Percentiles rank a stretch among this genome's conserved stretches.
These are phyloP conservation scores for Coccomyxa sp. DNA, from an alignment of 139 green algal genomes.

Conservation along the genomic window DNA sequence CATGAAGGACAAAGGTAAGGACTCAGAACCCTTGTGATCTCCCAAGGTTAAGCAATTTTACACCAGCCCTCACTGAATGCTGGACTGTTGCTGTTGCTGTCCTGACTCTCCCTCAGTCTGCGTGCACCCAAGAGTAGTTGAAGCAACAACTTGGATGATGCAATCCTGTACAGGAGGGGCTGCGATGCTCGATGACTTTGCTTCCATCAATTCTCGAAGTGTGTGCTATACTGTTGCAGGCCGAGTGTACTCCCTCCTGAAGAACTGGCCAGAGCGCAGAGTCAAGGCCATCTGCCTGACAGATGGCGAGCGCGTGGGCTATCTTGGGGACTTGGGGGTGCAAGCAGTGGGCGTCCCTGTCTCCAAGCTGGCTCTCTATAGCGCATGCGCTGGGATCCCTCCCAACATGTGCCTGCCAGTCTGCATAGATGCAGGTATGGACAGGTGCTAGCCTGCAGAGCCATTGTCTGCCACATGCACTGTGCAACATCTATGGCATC, in stretches of 20 bases:
- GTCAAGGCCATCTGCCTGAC: constrained; percentile 79
- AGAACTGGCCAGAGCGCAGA: constrained; percentile 88
- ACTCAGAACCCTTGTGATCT: too few relatives aligned
- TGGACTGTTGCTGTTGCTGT: too few relatives aligned
- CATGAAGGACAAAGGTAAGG: constrained; percentile 63
- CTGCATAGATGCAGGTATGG: constrained; percentile 52
- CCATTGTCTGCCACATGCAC: background rate
- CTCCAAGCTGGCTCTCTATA: constrained; percentile 68
- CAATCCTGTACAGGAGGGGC: too few relatives aligned
- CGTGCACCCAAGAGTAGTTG: too few relatives aligned
- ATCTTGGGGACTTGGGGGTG: constrained; percentile 73
- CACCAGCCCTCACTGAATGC: too few relatives aligned
- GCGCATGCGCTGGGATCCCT: constrained; percentile 69
- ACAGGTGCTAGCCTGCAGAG: background rate
- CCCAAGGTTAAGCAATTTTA: too few relatives aligned
- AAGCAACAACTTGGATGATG: too few relatives aligned
- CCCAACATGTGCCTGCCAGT: constrained; percentile 75
- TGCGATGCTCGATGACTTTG: too few relatives aligned
- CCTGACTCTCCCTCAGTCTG: too few relatives aligned
- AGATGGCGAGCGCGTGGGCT: constrained; percentile 73
- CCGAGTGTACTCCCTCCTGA: constrained; percentile 64
- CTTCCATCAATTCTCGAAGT: background rate
- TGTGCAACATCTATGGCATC: too few relatives aligned
- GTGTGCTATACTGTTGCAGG: constrained; percentile 5
- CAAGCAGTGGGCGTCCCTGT: constrained; percentile 67